Conservation (phyloP, 2,329 filamentous ascomycete genomes). For the Tolypocladium tropicale region DNA sequence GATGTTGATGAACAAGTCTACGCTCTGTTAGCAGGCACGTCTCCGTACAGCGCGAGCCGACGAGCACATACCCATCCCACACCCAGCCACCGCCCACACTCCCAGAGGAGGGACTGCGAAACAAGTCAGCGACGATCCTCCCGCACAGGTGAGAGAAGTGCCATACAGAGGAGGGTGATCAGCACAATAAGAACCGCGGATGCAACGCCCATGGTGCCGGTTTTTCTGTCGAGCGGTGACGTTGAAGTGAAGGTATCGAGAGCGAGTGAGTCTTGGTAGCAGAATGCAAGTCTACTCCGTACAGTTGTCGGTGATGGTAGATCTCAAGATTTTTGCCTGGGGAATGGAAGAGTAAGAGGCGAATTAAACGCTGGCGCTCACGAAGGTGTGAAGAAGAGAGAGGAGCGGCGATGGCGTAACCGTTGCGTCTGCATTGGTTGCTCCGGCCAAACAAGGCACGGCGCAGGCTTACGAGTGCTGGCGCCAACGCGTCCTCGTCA, state of each 20-base stretch:
- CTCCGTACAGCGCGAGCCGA: not conserved
- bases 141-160: not conserved
- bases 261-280: not conserved
- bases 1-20: conserved; percentile 57
- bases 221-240: not conserved
- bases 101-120: conserved; percentile 55
- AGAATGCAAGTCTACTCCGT: not conserved
- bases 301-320: not conserved
- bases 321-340: not conserved
- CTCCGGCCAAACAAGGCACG: not conserved
- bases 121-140: conserved; percentile 9
- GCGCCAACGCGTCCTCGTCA: no score
- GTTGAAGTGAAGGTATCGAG: not conserved
- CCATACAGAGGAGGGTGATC: conserved; percentile 42
- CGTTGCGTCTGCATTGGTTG: conserved; percentile 3
- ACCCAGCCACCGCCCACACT: conserved; percentile 54
- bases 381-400: not conserved
- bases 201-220: conserved; percentile 34
- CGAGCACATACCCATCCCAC: conserved; percentile 39
- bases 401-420: conserved; percentile 4
- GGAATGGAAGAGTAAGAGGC: not conserved
- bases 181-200: conserved; percentile 39
- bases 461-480: not conserved
- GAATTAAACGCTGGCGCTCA: not conserved
- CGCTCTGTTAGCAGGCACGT: conserved; percentile 8